Percentiles rank a stretch among this genome's conserved stretches.
These are phyloP conservation scores for Termitomyces sp. DNA, from an alignment of 768 basidiomycete genomes.

Conservation along the genomic window DNA sequence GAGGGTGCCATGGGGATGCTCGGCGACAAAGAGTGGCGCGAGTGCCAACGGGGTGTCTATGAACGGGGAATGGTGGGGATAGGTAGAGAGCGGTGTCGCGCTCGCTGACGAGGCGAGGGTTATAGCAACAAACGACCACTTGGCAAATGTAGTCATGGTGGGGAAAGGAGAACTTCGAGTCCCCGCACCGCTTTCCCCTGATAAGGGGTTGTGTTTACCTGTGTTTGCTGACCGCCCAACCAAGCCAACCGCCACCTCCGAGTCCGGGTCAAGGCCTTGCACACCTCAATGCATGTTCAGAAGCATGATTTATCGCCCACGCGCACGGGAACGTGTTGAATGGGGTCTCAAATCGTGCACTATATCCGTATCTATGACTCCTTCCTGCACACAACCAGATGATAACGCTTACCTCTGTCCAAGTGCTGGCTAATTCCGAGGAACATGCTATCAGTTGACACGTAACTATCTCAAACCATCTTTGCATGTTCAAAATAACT, in stretches of 20 bases:
- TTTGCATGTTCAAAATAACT: not conserved
- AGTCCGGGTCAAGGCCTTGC: not conserved
- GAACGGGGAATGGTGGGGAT: conserved; percentile 25
- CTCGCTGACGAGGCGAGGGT: conserved; percentile 32
- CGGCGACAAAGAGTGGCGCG: conserved; percentile 56
- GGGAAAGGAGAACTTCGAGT: conserved; percentile 23
- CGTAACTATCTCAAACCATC: not conserved
- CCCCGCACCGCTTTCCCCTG: conserved; percentile 11
- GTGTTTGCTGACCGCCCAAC: conserved; percentile 25
- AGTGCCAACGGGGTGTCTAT: conserved; percentile 43
- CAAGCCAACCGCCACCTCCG: conserved; percentile 10
- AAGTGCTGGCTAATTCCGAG: not conserved
- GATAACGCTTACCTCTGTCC: not conserved
- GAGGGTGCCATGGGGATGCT: conserved; percentile 68
- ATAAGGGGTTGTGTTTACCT: conserved; percentile 27
- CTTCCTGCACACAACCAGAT: not conserved
- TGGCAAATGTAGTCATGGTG: conserved; percentile 41
- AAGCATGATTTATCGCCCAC: not conserved
- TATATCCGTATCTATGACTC: not conserved
- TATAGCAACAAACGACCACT: conserved; percentile 41
- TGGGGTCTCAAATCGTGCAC: not conserved
- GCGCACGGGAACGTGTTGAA: not conserved
- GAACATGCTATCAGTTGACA: not conserved
- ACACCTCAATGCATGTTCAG: not conserved
- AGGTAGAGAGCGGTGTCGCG: conserved; percentile 52